Conservation (phyloP, 2,329 filamentous ascomycete genomes). For the Aspergillus costaricaensis region DNA sequence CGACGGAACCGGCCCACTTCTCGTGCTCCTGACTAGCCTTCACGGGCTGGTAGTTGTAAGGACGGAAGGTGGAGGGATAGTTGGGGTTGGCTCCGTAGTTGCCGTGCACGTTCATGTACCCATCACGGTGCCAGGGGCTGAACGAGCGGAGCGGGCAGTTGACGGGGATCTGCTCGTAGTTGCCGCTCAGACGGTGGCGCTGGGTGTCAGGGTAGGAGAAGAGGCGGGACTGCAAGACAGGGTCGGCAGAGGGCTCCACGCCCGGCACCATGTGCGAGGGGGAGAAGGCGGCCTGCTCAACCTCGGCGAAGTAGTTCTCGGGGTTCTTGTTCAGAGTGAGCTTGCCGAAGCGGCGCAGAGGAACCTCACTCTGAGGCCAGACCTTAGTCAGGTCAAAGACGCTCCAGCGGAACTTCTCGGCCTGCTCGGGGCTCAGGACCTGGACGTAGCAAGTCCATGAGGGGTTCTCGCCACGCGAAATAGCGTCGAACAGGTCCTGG, state of each 20-base stretch:
- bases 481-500: slow-evolving; percentile 65
- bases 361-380: slow-evolving; percentile 66
- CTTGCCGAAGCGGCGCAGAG: slow-evolving; percentile 61
- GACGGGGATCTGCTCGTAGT: slow-evolving; percentile 66
- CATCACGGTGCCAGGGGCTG: slow-evolving; percentile 72
- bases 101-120: slow-evolving; percentile 66
- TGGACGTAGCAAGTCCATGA: slow-evolving; percentile 68
- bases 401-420: slow-evolving; percentile 62
- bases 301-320: slow-evolving; percentile 69
- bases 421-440: slow-evolving; percentile 62
- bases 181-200: slow-evolving; percentile 63
- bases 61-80: slow-evolving; percentile 50
- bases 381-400: slow-evolving; percentile 71
- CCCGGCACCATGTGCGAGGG: slow-evolving; percentile 68
- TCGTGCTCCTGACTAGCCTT: slow-evolving; percentile 48
- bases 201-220: slow-evolving; percentile 73
- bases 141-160: slow-evolving; percentile 57
- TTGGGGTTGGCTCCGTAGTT: slow-evolving; percentile 64
- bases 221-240: slow-evolving; percentile 67
- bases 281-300: slow-evolving; percentile 70
- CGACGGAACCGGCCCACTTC: slow-evolving; percentile 45
- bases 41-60: slow-evolving; percentile 41
- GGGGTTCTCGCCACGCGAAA: slow-evolving; percentile 61
- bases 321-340: slow-evolving; percentile 67
- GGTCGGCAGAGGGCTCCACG: slow-evolving; percentile 69